A percentile compares a stretch with the other conserved stretches of the same genome.
These are phyloP conservation scores for Boletales sp. DNA, from an alignment of 768 basidiomycete genomes.

Conservation along the genomic window DNA sequence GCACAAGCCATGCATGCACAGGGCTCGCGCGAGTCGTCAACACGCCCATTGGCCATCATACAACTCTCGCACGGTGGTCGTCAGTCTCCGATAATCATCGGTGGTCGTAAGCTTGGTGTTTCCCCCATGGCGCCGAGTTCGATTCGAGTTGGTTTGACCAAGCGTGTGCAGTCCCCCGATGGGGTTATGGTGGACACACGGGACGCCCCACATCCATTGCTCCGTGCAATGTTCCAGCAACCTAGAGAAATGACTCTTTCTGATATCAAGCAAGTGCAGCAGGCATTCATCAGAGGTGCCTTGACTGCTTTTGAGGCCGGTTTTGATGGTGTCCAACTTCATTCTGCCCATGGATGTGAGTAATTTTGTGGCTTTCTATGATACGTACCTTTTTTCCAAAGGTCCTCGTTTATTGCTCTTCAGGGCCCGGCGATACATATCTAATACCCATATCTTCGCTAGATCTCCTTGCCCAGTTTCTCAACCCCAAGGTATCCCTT, in stretches of 20 bases:
- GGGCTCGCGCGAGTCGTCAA: conserved; percentile 4
- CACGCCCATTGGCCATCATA: conserved; percentile 55
- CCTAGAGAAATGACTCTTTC: conserved; percentile 54
- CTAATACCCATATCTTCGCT: background rate
- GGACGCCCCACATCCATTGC: conserved; percentile 18
- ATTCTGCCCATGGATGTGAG: conserved; percentile 84
- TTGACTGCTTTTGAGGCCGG: conserved; percentile 59
- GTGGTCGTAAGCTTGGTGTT: conserved; percentile 58
- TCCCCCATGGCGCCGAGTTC: conserved; percentile 72
- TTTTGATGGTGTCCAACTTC: conserved; percentile 85
- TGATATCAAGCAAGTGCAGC: conserved; percentile 62
- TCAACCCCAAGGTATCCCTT: conserved; percentile 60
- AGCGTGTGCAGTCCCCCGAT: conserved; percentile 3
- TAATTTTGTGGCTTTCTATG: conserved; percentile 10
- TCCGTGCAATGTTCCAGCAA: conserved; percentile 55
- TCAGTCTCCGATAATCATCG: conserved; percentile 72
- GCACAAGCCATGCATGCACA: conserved; percentile 48
- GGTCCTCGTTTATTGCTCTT: too few species aligned
- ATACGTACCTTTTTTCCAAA: too few species aligned
- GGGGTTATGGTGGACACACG: conserved; percentile 1
- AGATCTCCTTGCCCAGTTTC: conserved; percentile 80
- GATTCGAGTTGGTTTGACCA: conserved; percentile 42
- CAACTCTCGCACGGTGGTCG: conserved; percentile 83
- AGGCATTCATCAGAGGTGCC: conserved; percentile 66
- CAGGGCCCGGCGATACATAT: background rate